A percentile compares a stretch with the other conserved stretches of the same genome.
Conservation (phyloP, 805 yeast species). For the Spencermartinsiella europaea region DNA sequence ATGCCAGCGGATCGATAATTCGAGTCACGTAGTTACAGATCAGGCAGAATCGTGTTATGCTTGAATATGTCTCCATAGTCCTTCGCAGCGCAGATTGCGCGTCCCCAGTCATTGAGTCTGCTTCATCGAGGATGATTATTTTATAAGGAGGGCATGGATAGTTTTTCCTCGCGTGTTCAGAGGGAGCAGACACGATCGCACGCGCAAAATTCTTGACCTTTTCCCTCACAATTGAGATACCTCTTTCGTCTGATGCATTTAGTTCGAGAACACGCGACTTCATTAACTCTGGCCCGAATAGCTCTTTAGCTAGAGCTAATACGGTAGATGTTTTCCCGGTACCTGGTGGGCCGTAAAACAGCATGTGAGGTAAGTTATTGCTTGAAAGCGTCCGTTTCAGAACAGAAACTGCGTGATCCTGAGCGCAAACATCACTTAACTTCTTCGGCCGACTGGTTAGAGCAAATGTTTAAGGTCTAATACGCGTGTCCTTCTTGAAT, state of each 20-base stretch:
- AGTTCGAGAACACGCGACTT: constrained; percentile 87
- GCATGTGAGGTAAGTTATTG: constrained; percentile 67
- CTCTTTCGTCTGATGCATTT: constrained; percentile 96
- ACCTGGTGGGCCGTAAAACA: constrained; percentile 97
- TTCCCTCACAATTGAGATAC: constrained; percentile 95
- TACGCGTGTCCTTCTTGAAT: too few relatives aligned
- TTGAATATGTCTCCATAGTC: constrained; percentile 78
- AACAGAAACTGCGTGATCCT: constrained; percentile 81
- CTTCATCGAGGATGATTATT: constrained; percentile 86
- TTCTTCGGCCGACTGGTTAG: constrained; percentile 69
- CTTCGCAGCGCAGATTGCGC: constrained; percentile 95
- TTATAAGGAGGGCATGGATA: constrained; percentile 98
- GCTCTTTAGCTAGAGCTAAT: constrained; percentile 78
- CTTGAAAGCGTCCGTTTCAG: constrained; percentile 71
- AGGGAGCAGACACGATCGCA: constrained; percentile 74
- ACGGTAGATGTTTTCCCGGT: constrained; percentile 91
- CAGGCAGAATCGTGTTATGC: constrained; percentile 86
- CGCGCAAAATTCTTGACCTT: constrained; percentile 94
- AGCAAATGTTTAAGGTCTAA: too few relatives aligned
- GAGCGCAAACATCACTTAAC: constrained; percentile 85
- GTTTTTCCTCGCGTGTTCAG: constrained; percentile 56
- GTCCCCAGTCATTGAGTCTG: constrained; percentile 82
- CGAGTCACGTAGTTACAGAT: constrained; percentile 96
- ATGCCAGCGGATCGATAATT: constrained; percentile 93
- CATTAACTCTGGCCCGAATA: constrained; percentile 83